Base-by-base conservation (phyloP, 2,329 filamentous ascomycete genomes). In the Xylariales sp. region DNA sequence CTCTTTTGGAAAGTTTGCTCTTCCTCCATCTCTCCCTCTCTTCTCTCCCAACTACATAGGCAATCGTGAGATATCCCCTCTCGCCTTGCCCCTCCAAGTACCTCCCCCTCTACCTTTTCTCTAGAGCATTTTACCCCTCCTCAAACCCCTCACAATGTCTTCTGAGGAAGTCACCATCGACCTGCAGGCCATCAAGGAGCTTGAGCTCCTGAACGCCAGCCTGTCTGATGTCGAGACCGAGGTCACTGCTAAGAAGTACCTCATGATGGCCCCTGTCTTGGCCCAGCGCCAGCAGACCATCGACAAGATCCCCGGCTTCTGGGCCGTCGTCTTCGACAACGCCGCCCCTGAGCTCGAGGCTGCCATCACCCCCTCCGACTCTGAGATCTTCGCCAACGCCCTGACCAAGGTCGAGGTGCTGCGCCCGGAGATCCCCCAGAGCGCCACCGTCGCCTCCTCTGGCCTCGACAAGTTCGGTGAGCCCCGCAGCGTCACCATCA, bases 261-360 rank as follows among this genome's bases (percentile, higher is more conserved):
- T 58, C 23, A 51, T 56, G 54, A 51, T 47, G 31, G 44, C 45
- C 36, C 46, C 51, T 46, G 54, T 59, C 46, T 84, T 79, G 63
- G 64, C 70, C 33, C 76, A 78, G 55, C 81, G 82, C 55, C 67
- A 72, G 49, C 62, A 66, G 28, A 63, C 81, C 42, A 70, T 83
- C 46, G 57, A 66, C 42, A 67, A 70, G 47, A 78, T 85, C 52
- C 70, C 70, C 34, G 70, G 76, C 58, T 87, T 86, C 71, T 86
- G 83, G 82, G 66, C 78, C 29, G 74, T 82, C 34, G 80, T 85
- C 25, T 72, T 86, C 57, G 75, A 83, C 54, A 74, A 78, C 55
- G 55, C 56, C 35, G 42, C 48, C 31, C 62, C 66, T 15, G 78
- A 84, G 48, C 69, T 87, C 50, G 80, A 84, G 58, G 72, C 75